Conservation (phyloP, 495 filamentous ascomycete species). For the Saxophila tyrrhenica region DNA sequence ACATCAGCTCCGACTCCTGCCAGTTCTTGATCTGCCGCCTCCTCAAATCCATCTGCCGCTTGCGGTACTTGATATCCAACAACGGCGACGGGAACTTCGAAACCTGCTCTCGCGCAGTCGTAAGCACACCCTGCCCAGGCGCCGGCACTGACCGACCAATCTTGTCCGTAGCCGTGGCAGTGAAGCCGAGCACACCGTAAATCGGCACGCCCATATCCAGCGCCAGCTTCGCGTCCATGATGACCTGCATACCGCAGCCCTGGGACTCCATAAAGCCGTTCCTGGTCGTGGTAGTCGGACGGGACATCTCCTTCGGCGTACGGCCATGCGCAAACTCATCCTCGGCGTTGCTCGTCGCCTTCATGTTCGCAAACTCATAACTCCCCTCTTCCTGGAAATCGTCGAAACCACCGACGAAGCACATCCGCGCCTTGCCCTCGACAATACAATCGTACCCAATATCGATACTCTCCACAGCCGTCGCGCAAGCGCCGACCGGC, state of each 20-base stretch:
- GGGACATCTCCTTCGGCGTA: conserved; percentile 94
- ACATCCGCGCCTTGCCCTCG: conserved; percentile 92
- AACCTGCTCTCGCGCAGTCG: conserved; percentile 83
- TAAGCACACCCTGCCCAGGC: conserved; percentile 92
- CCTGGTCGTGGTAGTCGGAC: conserved; percentile 89
- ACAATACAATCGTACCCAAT: conserved; percentile 97
- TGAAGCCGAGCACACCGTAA: conserved; percentile 86
- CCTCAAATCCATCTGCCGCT: conserved; percentile 83
- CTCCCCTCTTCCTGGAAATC: conserved; percentile 99
- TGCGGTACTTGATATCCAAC: conserved; percentile 92
- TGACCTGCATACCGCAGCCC: conserved; percentile 94
- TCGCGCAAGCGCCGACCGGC: conserved; percentile 93
- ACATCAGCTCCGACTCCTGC: conserved; percentile 90
- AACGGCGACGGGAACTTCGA: conserved; percentile 90
- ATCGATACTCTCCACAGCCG: conserved; percentile 91
- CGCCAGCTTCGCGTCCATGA: conserved; percentile 93
- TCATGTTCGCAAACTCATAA: conserved; percentile 99
- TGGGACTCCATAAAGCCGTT: conserved; percentile 99
- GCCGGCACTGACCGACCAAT: conserved; percentile 95
- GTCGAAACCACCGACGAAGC: conserved; percentile 96
- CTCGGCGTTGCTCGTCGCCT: conserved; percentile 92
- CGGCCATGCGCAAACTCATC: conserved; percentile 93
- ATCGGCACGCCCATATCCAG: conserved; percentile 98
- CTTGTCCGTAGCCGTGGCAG: conserved; percentile 97
- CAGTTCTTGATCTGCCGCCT: conserved; percentile 87